These are phyloP conservation scores for Aspergillus carlsbadensis DNA, from an alignment of 495 filamentous ascomycete species.

Conservation along the genomic window DNA sequence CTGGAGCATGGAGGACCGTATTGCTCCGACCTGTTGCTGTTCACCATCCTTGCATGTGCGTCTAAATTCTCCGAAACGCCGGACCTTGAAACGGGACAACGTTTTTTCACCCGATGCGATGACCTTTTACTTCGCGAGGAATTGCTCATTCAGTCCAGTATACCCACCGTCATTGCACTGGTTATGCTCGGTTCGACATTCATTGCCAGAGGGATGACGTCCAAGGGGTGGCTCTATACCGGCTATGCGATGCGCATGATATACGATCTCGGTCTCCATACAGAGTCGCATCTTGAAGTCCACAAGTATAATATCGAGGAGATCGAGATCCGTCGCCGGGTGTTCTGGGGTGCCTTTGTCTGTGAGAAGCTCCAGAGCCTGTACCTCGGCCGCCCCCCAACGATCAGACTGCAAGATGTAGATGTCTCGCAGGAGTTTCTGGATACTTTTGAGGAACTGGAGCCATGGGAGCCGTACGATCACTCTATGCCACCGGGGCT, in stretches of 20 bases:
- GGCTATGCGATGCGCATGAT: slow-evolving; percentile 35
- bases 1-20: background rate
- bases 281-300: too few species aligned
- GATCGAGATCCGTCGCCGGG: slow-evolving; percentile 35
- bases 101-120: too few species aligned
- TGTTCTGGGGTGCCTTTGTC: slow-evolving; percentile 43
- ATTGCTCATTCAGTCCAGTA: slow-evolving; percentile 20
- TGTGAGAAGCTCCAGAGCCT: slow-evolving; percentile 37
- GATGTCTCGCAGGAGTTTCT: slow-evolving; percentile 19
- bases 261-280: slow-evolving; percentile 38
- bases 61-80: too few species aligned
- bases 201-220: slow-evolving; percentile 22
- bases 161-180: slow-evolving; percentile 26
- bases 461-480: slow-evolving; percentile 11
- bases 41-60: too few species aligned
- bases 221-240: slow-evolving; percentile 35
- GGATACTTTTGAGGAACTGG: slow-evolving; percentile 30
- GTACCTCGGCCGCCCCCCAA: slow-evolving; percentile 30
- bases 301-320: slow-evolving; percentile 18
- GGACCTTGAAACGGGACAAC: too few species aligned
- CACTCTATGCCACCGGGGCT: background rate
- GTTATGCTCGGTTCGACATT: slow-evolving; percentile 25
- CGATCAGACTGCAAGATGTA: slow-evolving; percentile 15
- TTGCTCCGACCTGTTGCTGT: too few species aligned
- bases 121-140: too few species aligned